Evolutionary conservation across 164 flowering plant species (phyloP).

Genomic region (Malania oleifera): DNA sequence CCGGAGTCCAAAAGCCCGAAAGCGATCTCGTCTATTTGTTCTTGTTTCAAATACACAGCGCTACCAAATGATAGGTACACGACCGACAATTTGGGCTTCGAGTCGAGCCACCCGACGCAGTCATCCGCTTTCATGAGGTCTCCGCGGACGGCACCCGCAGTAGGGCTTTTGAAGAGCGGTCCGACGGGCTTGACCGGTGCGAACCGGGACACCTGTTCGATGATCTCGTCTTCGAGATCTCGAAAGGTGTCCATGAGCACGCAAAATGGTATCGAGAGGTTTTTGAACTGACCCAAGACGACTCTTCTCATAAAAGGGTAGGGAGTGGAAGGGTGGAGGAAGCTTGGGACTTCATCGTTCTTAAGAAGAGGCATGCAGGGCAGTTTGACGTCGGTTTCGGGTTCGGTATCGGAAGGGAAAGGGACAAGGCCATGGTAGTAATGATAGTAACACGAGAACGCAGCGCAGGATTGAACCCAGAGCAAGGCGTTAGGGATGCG

Average conservation of each 20-base stretch:
- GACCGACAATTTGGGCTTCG: slow-evolving; percentile 37
- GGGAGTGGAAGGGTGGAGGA: slow-evolving; percentile 48
- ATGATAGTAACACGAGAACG: slow-evolving; percentile 54
- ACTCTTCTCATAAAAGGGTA: slow-evolving; percentile 26
- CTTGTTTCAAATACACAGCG: slow-evolving; percentile 31
- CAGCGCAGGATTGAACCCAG: slow-evolving; percentile 79
- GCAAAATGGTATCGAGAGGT: slow-evolving; percentile 47
- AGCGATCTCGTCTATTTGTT: slow-evolving; percentile 62
- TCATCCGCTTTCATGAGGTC: slow-evolving; percentile 45
- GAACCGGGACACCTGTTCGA: slow-evolving; percentile 33
- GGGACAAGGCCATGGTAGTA: slow-evolving; percentile 31
- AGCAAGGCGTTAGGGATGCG: slow-evolving; percentile 54
- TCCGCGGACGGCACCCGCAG: slow-evolving; percentile 14
- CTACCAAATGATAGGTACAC: slow-evolving; percentile 70
- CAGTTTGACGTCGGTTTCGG: slow-evolving; percentile 38
- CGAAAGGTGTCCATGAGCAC: slow-evolving; percentile 59
- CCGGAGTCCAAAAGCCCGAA: slow-evolving; percentile 39
- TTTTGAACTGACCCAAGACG: slow-evolving; percentile 47
- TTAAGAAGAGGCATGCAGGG: slow-evolving; percentile 51
- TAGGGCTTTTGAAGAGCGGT: slow-evolving; percentile 43
- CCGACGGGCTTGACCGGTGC: slow-evolving; percentile 47
- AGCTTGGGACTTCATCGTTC: slow-evolving; percentile 62
- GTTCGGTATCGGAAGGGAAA: slow-evolving; percentile 44
- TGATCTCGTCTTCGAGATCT: slow-evolving; percentile 53
- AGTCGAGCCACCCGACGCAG: slow-evolving; percentile 54